Conservation (phyloP, 2,329 filamentous ascomycete species). For the Rutstroemia sp. region DNA sequence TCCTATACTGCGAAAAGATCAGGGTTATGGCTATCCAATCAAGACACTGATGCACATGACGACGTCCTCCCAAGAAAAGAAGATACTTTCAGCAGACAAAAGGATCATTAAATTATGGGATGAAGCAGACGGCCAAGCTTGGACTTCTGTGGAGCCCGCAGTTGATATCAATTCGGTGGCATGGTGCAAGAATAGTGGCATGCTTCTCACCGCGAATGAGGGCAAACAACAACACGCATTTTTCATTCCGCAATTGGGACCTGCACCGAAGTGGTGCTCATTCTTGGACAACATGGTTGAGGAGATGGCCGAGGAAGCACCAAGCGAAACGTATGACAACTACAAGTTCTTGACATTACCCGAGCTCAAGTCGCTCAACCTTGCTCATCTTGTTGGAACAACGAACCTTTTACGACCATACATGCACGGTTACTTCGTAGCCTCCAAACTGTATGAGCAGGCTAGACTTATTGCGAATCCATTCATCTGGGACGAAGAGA, state of each 20-base stretch:
- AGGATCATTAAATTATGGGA: constrained; percentile 98
- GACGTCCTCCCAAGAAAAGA: constrained; percentile 68
- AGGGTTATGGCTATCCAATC: constrained; percentile 90
- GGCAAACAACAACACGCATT: constrained; percentile 92
- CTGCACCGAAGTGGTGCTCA: constrained; percentile 89
- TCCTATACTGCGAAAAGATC: constrained; percentile 83
- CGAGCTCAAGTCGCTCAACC: constrained; percentile 76
- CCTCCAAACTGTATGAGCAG: constrained; percentile 91
- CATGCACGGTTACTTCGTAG: constrained; percentile 99
- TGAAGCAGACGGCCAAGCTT: constrained; percentile 70
- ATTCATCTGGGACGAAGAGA: constrained; percentile 87
- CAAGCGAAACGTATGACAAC: constrained; percentile 88
- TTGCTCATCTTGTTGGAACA: constrained; percentile 84
- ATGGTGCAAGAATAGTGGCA: constrained; percentile 86
- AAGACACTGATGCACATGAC: constrained; percentile 73
- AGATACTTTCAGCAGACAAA: constrained; percentile 88
- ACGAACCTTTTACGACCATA: constrained; percentile 87
- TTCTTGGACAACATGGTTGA: constrained; percentile 97
- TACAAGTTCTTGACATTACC: constrained; percentile 94
- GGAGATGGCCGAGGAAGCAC: constrained; percentile 85
- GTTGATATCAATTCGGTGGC: constrained; percentile 94
- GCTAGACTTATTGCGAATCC: constrained; percentile 89
- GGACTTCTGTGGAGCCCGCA: constrained; percentile 91
- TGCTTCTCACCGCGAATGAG: constrained; percentile 95
- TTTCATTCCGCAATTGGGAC: constrained; percentile 88